phyloP scores from a whole-genome alignment of 495 filamentous ascomycete species.

The Aspergillus mulundensis region DNA sequence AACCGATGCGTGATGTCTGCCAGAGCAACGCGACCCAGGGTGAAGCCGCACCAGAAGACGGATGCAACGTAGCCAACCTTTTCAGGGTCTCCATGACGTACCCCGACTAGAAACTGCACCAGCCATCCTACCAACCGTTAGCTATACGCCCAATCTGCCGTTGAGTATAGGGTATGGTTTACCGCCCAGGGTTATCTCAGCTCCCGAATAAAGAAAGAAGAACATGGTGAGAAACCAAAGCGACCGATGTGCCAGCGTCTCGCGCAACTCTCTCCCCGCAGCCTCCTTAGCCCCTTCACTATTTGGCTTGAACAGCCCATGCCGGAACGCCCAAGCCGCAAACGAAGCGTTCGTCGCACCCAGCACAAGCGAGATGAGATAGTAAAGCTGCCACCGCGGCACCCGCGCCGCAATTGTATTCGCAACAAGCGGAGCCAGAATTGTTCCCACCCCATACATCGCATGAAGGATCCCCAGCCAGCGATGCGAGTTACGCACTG shows the following conservation, averaged over 20 bases:
- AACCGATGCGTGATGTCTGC: slow-evolving; percentile 51
- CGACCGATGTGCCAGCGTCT: slow-evolving; percentile 18
- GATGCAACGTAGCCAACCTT: slow-evolving; percentile 68
- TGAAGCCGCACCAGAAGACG: slow-evolving; percentile 72
- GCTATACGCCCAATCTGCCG: neutral
- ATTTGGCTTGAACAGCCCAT: slow-evolving; percentile 23
- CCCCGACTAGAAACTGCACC: slow-evolving; percentile 60
- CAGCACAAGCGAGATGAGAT: slow-evolving; percentile 16
- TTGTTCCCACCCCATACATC: slow-evolving; percentile 49
- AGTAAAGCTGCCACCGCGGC: slow-evolving; percentile 23
- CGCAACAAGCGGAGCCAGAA: slow-evolving; percentile 48
- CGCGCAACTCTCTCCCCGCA: slow-evolving; percentile 19
- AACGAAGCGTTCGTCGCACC: slow-evolving; percentile 17
- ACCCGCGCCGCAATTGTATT: slow-evolving; percentile 39
- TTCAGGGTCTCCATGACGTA: slow-evolving; percentile 54
- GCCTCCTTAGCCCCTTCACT: slow-evolving; percentile 16
- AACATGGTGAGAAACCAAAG: slow-evolving; percentile 49
- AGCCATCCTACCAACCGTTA: slow-evolving; percentile 52
- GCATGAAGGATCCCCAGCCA: slow-evolving; percentile 57
- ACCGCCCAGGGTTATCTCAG: slow-evolving; percentile 41
- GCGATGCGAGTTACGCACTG: slow-evolving; percentile 42
- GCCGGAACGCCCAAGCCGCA: slow-evolving; percentile 20
- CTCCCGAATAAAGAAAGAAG: slow-evolving; percentile 49
- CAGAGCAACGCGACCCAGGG: slow-evolving; percentile 49
- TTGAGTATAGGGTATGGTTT: neutral